Conservation (phyloP, 257 asterid genomes). For the Solanum sejunctum region DNA sequence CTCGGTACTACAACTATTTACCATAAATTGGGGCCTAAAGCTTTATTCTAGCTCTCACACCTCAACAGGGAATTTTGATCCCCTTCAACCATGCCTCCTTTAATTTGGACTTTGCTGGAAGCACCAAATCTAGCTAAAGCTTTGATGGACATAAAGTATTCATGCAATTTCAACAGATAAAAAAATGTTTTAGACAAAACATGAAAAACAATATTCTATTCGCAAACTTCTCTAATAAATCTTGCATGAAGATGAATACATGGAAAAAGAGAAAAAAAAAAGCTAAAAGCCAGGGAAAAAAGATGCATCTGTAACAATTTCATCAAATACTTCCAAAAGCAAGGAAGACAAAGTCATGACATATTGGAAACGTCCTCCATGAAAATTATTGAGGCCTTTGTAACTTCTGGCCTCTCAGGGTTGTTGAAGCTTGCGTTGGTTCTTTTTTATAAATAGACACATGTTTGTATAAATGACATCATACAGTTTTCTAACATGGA, state of each 20-base stretch:
- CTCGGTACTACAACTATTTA: not conserved
- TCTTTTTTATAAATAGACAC: not conserved
- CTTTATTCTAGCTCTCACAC: not conserved
- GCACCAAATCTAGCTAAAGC: not conserved
- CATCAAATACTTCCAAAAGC: not conserved
- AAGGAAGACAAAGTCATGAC: not conserved
- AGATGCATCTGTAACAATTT: not conserved
- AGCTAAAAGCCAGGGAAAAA: not conserved
- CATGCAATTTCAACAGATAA: not conserved
- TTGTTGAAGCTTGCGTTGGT: not conserved
- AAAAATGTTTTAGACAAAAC: not conserved
- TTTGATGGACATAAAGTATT: not conserved
- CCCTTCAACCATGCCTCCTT: not conserved
- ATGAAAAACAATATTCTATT: not conserved
- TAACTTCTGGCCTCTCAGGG: not conserved
- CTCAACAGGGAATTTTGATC: not conserved
- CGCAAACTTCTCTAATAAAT: not conserved
- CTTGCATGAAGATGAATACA: not conserved
- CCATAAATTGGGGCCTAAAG: not conserved
- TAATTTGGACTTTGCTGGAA: not conserved
- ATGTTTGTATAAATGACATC: not conserved
- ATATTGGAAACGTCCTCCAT: not conserved
- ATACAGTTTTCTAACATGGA: not conserved
- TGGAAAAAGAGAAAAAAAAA: not conserved
- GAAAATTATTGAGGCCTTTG: not conserved